A percentile compares a stretch with the other conserved stretches of the same genome.
phyloP scores from a whole-genome alignment of 441 rosid species.

The Jatropha multifida region DNA sequence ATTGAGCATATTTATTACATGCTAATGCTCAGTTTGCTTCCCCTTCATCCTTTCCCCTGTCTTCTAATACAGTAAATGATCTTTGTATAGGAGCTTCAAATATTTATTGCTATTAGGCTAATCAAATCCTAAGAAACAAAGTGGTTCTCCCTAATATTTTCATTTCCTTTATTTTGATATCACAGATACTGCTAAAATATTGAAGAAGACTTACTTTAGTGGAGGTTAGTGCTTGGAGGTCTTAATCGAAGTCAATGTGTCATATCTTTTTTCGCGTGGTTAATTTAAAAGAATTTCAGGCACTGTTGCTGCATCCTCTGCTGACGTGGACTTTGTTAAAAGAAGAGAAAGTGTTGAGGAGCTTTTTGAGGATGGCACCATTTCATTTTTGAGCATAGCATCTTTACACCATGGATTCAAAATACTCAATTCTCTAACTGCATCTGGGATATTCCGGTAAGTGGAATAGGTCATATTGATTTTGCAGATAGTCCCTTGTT shows the following conservation, averaged over 20 bases:
- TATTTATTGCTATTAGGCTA: neutral
- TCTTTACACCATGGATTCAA: slow-evolving; percentile 79
- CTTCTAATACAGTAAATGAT: neutral
- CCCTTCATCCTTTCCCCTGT: neutral
- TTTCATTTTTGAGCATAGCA: slow-evolving; percentile 85
- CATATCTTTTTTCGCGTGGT: slow-evolving; percentile 5
- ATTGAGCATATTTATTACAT: neutral
- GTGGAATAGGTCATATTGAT: slow-evolving; percentile 11
- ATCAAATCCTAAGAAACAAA: neutral
- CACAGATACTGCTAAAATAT: slow-evolving; percentile 81
- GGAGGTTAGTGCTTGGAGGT: slow-evolving; percentile 67
- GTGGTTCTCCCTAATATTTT: neutral
- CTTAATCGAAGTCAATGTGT: slow-evolving; percentile 3
- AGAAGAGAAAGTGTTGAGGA: slow-evolving; percentile 86
- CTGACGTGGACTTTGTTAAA: slow-evolving; percentile 92
- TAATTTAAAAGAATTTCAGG: slow-evolving; percentile 50
- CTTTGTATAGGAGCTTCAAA: neutral
- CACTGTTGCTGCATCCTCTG: slow-evolving; percentile 87
- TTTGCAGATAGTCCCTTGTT: neutral
- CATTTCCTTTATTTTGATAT: slow-evolving; percentile 16
- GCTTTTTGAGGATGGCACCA: slow-evolving; percentile 89
- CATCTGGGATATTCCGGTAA: slow-evolving; percentile 65
- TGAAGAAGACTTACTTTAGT: slow-evolving; percentile 84
- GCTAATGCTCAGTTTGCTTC: neutral
- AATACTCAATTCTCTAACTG: slow-evolving; percentile 66